Evolutionary conservation across 164 flowering plant species (phyloP).

Genomic region (Vitis vinifera): ASM3070453v1 NC_081805.1:788501-789000

Average conservation of each 20-base stretch:
- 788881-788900: neutral
- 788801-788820: constrained; percentile 48
- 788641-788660: constrained; percentile 60
- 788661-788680: constrained; percentile 55
- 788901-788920: neutral
- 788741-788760: constrained; percentile 53
- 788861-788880: constrained; percentile 11
- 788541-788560: constrained; percentile 69
- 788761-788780: constrained; percentile 51
- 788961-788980: too few relatives aligned
- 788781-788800: constrained; percentile 59
- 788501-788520: constrained; percentile 39
- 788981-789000: too few relatives aligned
- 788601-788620: constrained; percentile 47
- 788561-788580: constrained; percentile 59
- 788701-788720: constrained; percentile 41
- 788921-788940: neutral
- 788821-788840: constrained; percentile 46
- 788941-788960: neutral
- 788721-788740: constrained; percentile 60
- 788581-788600: constrained; percentile 60
- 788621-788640: constrained; percentile 62
- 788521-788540: constrained; percentile 56
- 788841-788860: constrained; percentile 52
- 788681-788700: constrained; percentile 58